Conservation (phyloP, 2,329 filamentous ascomycete genomes). For the Plenodomus lindquistii region DNA sequence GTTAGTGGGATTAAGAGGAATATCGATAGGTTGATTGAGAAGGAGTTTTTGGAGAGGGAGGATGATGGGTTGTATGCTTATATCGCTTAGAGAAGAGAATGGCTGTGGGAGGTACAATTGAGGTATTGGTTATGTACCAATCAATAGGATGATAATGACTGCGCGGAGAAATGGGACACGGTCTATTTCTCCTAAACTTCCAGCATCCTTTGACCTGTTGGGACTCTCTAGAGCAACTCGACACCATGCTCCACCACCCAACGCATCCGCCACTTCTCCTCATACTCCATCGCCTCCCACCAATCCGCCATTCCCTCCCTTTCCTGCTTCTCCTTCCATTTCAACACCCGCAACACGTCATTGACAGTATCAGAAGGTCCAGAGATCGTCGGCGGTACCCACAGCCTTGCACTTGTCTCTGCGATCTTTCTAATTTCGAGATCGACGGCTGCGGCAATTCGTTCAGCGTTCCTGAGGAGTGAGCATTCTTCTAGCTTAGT, state of each 20-base stretch:
- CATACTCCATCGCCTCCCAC: neutral
- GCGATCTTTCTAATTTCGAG: no score
- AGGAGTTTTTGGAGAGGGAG: slow-evolving; percentile 45
- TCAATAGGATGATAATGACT: neutral
- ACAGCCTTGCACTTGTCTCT: neutral
- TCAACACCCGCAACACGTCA: neutral
- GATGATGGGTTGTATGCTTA: slow-evolving; percentile 50
- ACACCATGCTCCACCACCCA: neutral
- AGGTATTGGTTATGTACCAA: no score
- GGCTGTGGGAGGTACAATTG: no score
- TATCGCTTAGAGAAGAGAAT: slow-evolving; percentile 50
- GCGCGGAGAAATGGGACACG: no score
- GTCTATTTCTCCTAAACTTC: no score
- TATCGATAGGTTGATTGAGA: slow-evolving; percentile 76
- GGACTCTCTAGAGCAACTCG: no score
- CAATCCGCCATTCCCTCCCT: neutral
- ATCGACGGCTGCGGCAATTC: no score
- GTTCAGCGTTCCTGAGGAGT: no score
- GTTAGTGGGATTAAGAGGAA: slow-evolving; percentile 91
- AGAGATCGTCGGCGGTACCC: neutral
- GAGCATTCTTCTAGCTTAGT: no score
- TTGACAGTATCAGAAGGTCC: neutral
- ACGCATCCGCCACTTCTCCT: neutral
- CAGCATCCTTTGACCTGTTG: no score
- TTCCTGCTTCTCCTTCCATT: neutral